A percentile compares a stretch with the other conserved stretches of the same genome.
These are phyloP conservation scores for Aspergillus pseudoterreus DNA, from an alignment of 2,329 filamentous ascomycete genomes.

Conservation along the genomic window DNA sequence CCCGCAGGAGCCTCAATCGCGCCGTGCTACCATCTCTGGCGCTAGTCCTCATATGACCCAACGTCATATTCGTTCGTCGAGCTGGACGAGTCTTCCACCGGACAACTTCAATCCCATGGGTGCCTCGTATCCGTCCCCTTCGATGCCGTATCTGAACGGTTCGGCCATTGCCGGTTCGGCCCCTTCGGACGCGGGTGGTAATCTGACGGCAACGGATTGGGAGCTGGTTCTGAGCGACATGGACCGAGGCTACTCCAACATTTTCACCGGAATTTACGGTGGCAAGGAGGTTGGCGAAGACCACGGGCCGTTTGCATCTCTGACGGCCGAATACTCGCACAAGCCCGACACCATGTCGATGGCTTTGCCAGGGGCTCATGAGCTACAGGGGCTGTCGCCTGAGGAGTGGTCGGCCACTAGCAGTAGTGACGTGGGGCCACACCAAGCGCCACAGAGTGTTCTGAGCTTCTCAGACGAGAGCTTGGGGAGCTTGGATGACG, in stretches of 20 bases:
- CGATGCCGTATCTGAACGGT: conserved; percentile 29
- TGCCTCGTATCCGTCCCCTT: conserved; percentile 46
- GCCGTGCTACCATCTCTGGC: conserved; percentile 31
- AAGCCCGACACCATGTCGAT: conserved; percentile 21
- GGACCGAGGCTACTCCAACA: conserved; percentile 74
- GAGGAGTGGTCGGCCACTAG: conserved; percentile 38
- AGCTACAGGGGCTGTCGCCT: conserved; percentile 36
- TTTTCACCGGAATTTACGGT: conserved; percentile 57
- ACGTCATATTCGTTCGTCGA: conserved; percentile 30
- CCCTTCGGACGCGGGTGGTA: conserved; percentile 30
- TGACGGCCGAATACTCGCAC: conserved; percentile 28
- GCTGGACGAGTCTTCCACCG: conserved; percentile 25
- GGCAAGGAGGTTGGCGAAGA: conserved; percentile 39
- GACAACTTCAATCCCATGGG: conserved; percentile 16
- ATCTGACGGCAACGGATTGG: conserved; percentile 68
- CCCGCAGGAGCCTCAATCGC: conserved; percentile 23
- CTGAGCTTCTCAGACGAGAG: conserved; percentile 60
- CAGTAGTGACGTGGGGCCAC: conserved; percentile 33
- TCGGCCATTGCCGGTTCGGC: conserved; percentile 43
- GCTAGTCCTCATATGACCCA: conserved; percentile 21
- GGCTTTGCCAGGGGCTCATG: conserved; percentile 16
- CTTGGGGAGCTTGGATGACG: conserved; percentile 52
- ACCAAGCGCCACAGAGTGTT: conserved; percentile 49
- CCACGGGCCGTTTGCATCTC: conserved; percentile 31
- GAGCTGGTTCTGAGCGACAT: conserved; percentile 75